Conservation (phyloP, 345 rosid genomes). For the Rhizophora apiculata region DNA sequence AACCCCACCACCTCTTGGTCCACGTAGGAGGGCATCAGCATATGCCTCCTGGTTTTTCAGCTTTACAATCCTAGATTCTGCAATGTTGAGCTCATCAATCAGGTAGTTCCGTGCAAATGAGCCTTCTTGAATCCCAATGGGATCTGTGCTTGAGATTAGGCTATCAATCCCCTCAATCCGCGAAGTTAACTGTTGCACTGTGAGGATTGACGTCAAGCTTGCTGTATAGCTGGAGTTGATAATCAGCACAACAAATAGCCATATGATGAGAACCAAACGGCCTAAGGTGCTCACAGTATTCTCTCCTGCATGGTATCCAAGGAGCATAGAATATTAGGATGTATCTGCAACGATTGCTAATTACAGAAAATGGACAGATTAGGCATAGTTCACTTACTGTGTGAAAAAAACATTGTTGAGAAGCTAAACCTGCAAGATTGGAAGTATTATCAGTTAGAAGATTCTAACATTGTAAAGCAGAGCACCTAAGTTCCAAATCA, state of each 20-base stretch:
- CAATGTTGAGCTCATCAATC: constrained; percentile 74
- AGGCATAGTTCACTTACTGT: constrained; percentile 54
- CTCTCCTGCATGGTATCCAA: constrained; percentile 58
- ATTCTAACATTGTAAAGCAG: constrained; percentile 4
- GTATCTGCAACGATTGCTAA: background rate
- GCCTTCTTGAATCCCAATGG: constrained; percentile 86
- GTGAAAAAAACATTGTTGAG: constrained; percentile 98
- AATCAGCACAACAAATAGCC: constrained; percentile 88
- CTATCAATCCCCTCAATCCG: constrained; percentile 75
- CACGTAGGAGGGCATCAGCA: constrained; percentile 44
- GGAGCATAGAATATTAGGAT: constrained; percentile 3
- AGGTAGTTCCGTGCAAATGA: constrained; percentile 77
- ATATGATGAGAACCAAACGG: constrained; percentile 75
- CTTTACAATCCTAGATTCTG: constrained; percentile 54
- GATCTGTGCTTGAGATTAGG: constrained; percentile 58
- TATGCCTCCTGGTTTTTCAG: constrained; percentile 56
- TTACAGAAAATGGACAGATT: constrained; percentile 4
- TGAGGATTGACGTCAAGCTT: constrained; percentile 91
- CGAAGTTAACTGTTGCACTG: constrained; percentile 79
- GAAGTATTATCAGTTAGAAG: constrained; percentile 17
- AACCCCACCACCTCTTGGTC: constrained; percentile 69
- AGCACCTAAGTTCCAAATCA: background rate
- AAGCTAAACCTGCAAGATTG: constrained; percentile 90
- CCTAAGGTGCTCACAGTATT: constrained; percentile 83
- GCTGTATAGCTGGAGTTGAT: constrained; percentile 98